Evolutionary conservation across 257 asterid genomes (phyloP).

Genomic region (Cruciata laevipes): DNA sequence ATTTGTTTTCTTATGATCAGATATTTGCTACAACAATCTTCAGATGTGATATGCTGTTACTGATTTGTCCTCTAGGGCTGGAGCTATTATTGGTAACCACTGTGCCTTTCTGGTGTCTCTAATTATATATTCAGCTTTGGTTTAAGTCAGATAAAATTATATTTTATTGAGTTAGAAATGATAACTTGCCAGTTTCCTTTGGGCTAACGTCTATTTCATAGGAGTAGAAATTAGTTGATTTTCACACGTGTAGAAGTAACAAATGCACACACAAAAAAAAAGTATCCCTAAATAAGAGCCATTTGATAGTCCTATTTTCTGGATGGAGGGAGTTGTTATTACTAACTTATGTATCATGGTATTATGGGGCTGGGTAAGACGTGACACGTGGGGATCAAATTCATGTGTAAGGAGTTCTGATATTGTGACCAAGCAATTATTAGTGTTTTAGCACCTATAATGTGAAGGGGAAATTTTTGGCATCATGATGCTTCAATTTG

Average conservation of each 20-base stretch:
- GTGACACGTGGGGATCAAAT: not conserved
- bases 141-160: not conserved
- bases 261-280: not conserved
- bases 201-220: not conserved
- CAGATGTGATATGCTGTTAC: constrained; percentile 90
- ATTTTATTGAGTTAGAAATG: not conserved
- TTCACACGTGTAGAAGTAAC: not conserved
- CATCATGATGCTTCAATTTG: constrained; percentile 3
- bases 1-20: constrained; percentile 44
- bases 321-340: not conserved
- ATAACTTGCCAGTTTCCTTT: not conserved
- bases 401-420: not conserved
- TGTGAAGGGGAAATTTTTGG: constrained; percentile 3
- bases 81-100: constrained; percentile 74
- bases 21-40: constrained; percentile 69
- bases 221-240: not conserved
- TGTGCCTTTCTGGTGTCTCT: constrained; percentile 8
- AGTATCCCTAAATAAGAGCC: not conserved
- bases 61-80: constrained; percentile 71
- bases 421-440: not conserved
- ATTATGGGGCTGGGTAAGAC: not conserved
- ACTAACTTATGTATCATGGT: not conserved
- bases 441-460: constrained; percentile 1
- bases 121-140: constrained; percentile 3
- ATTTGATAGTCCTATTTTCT: not conserved